Conservation (phyloP, 257 asterid species). For the Linaria vulgaris region DNA sequence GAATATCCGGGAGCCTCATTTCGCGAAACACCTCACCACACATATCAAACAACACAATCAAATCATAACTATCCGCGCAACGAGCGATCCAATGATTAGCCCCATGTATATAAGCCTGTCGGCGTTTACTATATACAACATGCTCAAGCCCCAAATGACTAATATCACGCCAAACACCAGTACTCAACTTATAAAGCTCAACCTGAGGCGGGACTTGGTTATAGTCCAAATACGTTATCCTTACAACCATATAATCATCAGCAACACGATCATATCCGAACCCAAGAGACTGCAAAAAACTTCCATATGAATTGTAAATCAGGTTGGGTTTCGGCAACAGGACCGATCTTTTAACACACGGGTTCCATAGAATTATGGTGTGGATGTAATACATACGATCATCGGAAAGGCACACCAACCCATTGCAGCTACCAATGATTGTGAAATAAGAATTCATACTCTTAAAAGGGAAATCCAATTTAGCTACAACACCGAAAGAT, state of each 20-base stretch:
- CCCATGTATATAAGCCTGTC: constrained; percentile 27
- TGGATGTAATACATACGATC: constrained; percentile 34
- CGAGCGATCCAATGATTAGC: constrained; percentile 45
- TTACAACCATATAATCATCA: constrained; percentile 40
- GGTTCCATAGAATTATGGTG: constrained; percentile 49
- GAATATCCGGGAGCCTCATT: constrained; percentile 32
- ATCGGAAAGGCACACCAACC: constrained; percentile 48
- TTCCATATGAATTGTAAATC: constrained; percentile 34
- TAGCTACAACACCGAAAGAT: not conserved
- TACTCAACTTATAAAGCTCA: constrained; percentile 46
- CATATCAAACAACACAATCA: constrained; percentile 40
- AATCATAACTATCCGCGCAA: constrained; percentile 17
- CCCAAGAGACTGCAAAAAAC: constrained; percentile 39
- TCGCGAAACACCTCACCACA: constrained; percentile 33
- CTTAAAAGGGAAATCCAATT: constrained; percentile 35
- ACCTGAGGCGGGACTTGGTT: constrained; percentile 25
- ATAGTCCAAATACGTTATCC: constrained; percentile 35
- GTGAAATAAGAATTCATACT: constrained; percentile 39
- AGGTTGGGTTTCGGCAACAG: constrained; percentile 41
- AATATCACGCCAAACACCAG: constrained; percentile 42
- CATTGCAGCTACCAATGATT: constrained; percentile 48
- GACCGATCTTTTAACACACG: constrained; percentile 31
- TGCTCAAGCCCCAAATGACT: constrained; percentile 24
- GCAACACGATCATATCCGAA: constrained; percentile 42
- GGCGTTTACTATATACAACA: constrained; percentile 26